These are phyloP conservation scores for Rauvolfia tetraphylla DNA, from an alignment of 257 asterid genomes.

Conservation along the genomic window DNA sequence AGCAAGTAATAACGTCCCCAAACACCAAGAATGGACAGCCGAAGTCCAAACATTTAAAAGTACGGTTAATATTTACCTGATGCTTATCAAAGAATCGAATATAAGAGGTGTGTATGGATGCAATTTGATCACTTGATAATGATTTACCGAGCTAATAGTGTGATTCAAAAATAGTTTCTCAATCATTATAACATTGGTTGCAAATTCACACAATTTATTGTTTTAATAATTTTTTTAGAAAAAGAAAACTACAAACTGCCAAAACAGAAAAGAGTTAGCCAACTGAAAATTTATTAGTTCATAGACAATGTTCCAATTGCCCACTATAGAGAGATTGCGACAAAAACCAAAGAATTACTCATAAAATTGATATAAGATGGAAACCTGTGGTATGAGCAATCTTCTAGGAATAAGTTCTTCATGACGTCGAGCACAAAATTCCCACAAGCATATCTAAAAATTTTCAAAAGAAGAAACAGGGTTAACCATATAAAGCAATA, in stretches of 20 bases:
- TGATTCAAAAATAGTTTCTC: background rate
- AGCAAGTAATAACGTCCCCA: slow-evolving; percentile 2
- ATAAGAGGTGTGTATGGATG: background rate
- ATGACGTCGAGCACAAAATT: slow-evolving; percentile 95
- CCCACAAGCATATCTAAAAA: slow-evolving; percentile 93
- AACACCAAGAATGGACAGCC: background rate
- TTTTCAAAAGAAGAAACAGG: background rate
- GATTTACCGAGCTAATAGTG: background rate
- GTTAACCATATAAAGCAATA: slow-evolving; percentile 17
- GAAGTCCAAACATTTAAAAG: background rate
- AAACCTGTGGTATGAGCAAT: slow-evolving; percentile 87
- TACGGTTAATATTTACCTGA: background rate
- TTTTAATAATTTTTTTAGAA: no score
- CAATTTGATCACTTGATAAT: background rate
- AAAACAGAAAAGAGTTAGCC: background rate
- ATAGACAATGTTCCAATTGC: no score
- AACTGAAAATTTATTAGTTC: background rate
- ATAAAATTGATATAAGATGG: background rate
- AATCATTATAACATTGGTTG: background rate
- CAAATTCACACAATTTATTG: background rate
- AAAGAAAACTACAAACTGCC: background rate
- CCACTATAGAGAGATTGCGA: background rate
- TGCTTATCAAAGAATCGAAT: no score
- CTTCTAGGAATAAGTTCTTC: slow-evolving; percentile 95
- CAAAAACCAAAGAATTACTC: background rate